Percentiles rank a stretch among this genome's conserved stretches.
Conservation (phyloP, 768 basidiomycete species). For the Tubosaeta sp. region DNA sequence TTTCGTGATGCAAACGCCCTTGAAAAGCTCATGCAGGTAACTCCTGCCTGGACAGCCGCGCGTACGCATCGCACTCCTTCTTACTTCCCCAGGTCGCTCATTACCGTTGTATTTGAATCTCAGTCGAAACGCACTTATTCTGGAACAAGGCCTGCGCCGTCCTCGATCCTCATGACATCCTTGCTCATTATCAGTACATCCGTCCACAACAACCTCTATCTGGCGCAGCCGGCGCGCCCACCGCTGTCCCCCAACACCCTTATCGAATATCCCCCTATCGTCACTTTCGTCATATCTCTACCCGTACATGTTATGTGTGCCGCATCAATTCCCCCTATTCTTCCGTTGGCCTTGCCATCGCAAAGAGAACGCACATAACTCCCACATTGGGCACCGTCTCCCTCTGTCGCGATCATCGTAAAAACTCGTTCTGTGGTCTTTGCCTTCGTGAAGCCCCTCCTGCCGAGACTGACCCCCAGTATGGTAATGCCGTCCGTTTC, state of each 20-base stretch:
- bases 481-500: slow-evolving; percentile 29
- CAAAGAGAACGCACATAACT: slow-evolving; percentile 43
- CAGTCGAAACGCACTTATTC: slow-evolving; percentile 67
- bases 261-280: slow-evolving; percentile 47
- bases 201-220: slow-evolving; percentile 33
- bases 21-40: slow-evolving; percentile 60
- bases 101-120: neutral
- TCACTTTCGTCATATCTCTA: slow-evolving; percentile 59
- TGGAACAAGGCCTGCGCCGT: slow-evolving; percentile 62
- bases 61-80: slow-evolving; percentile 40
- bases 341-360: slow-evolving; percentile 45
- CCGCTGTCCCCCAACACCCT: slow-evolving; percentile 29
- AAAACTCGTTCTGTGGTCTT: slow-evolving; percentile 58
- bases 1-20: slow-evolving; percentile 60
- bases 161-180: slow-evolving; percentile 58
- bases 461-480: slow-evolving; percentile 36
- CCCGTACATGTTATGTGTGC: slow-evolving; percentile 59
- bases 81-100: slow-evolving; percentile 6
- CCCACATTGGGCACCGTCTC: slow-evolving; percentile 43
- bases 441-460: slow-evolving; percentile 63
- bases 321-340: slow-evolving; percentile 59
- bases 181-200: slow-evolving; percentile 46
- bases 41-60: slow-evolving; percentile 55
- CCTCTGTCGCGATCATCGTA: slow-evolving; percentile 64
- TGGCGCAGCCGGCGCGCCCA: slow-evolving; percentile 31